These are phyloP conservation scores for Tolypocladium amazonense DNA, from an alignment of 2,329 filamentous ascomycete species.

Conservation along the genomic window DNA sequence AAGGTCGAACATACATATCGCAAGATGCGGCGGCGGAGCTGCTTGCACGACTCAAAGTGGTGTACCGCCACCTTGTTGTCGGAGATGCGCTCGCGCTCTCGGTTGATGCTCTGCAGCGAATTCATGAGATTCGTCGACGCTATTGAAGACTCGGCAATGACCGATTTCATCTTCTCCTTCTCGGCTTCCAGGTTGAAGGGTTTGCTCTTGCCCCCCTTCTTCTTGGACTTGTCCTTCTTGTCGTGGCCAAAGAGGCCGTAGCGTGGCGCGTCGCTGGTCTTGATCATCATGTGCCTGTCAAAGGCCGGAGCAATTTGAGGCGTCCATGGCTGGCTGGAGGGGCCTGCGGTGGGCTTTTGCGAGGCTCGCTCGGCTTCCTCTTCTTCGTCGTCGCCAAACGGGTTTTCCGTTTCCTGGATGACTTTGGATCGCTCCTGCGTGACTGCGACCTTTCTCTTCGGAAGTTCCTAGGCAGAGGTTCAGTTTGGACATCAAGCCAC, in stretches of 20 bases:
- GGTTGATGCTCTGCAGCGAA: constrained; percentile 78
- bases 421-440: constrained; percentile 75
- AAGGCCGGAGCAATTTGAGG: neutral
- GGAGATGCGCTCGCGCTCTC: constrained; percentile 78
- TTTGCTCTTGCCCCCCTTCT: constrained; percentile 41
- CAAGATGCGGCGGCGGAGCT: constrained; percentile 70
- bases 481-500: neutral
- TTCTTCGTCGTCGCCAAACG: constrained; percentile 57
- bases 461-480: constrained; percentile 40
- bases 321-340: constrained; percentile 1
- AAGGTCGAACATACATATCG: constrained; percentile 51
- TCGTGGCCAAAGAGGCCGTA: constrained; percentile 10
- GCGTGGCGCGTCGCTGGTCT: neutral
- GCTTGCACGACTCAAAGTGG: constrained; percentile 79
- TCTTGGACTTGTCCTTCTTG: constrained; percentile 39
- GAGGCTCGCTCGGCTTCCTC: constrained; percentile 31
- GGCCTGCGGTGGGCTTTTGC: constrained; percentile 10
- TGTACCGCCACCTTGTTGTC: constrained; percentile 66
- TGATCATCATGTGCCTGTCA: neutral
- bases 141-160: constrained; percentile 83
- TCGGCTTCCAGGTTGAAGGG: constrained; percentile 80
- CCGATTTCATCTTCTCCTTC: constrained; percentile 74
- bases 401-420: constrained; percentile 67
- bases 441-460: constrained; percentile 57
- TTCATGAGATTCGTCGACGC: constrained; percentile 88